Base-by-base conservation (phyloP, 768 basidiomycete species). In the Kwoniella mangroviensis region DNA sequence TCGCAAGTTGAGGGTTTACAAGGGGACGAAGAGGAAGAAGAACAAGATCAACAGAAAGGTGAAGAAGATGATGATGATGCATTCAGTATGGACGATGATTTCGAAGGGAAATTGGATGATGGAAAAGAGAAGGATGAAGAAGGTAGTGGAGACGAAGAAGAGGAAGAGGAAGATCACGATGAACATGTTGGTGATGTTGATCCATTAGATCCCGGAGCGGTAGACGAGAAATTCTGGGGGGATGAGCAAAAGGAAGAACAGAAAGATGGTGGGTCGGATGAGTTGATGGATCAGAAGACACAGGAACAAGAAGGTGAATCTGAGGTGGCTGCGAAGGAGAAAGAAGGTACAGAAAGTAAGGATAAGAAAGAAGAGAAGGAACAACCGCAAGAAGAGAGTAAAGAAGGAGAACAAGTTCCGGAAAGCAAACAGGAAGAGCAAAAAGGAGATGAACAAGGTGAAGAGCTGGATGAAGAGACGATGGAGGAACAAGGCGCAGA, bases 141-240 rank as follows among this genome's bases (percentile, higher is more conserved):
- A 2, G 88, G 86, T 0, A 84, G 85, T 2, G 88, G 73, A 9
- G 80, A 78, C 0, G 82, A 82, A 15, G 79, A 82, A 2, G 87
- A 86, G 56, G 87, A 89, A 19, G 86, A 84, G 34, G 83, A 84
- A 4, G 91, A 91, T 21, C 88, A 88, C 19, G 94, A 98, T 53
- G 95, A 98, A 73, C 89, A 90, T 71, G 80, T 95, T 40, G 94
- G 89, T 7, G 87, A 94, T 60, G 84, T 98, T 41, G 93, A 96
- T 83, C 87, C 89, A 2, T 85, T 87, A 19, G 96, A 98, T 84
- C 91, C 92, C 10, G 86, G 88, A 26, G 90, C 90, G 0, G 88
- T 97, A 17, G 96, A 98, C 79, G 96, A 99, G 84, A 98, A 98
- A 85, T 85, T 99, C 74, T 98, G 97, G 96, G 94, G 92, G 21